phyloP scores from a whole-genome alignment of 352 stramenopile species.

The Phytopythium kandeliae region DNA sequence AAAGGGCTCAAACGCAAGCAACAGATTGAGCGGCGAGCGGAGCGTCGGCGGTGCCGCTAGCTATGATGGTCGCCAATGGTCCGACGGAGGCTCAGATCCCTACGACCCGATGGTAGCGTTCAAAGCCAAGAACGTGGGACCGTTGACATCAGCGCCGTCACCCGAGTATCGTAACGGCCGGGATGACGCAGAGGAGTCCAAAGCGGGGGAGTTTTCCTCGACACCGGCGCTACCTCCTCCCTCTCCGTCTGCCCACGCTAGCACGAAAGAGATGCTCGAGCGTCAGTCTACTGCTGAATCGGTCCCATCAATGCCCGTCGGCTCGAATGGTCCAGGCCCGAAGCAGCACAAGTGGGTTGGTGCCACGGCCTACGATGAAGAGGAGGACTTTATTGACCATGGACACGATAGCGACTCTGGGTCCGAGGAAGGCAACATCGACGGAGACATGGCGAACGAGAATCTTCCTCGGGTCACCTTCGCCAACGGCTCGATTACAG shows the following conservation, averaged over 20 bases:
- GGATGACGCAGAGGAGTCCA: slow-evolving; percentile 44
- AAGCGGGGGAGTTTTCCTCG: slow-evolving; percentile 39
- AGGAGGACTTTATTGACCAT: slow-evolving; percentile 13
- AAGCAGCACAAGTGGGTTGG: neutral
- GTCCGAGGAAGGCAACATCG: slow-evolving; percentile 7
- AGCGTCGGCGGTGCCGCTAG: neutral
- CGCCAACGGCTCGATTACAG: neutral
- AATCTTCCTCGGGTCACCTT: neutral
- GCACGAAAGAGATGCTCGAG: slow-evolving; percentile 25
- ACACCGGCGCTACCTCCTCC: slow-evolving; percentile 37
- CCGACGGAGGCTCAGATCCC: neutral
- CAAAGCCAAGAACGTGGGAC: neutral
- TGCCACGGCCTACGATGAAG: neutral
- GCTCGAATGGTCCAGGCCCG: neutral
- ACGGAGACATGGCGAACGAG: slow-evolving; percentile 7
- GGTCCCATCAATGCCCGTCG: neutral
- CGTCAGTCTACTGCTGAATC: slow-evolving; percentile 20
- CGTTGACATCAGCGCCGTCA: neutral
- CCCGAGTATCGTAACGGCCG: slow-evolving; percentile 9
- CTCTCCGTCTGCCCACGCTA: slow-evolving; percentile 31
- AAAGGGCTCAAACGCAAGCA: neutral
- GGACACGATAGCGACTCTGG: slow-evolving; percentile 10
- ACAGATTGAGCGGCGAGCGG: neutral
- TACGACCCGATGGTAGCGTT: neutral
- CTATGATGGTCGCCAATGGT: neutral